Conservation (phyloP, 2,329 filamentous ascomycete genomes). For the Ascomycota sp. region DNA sequence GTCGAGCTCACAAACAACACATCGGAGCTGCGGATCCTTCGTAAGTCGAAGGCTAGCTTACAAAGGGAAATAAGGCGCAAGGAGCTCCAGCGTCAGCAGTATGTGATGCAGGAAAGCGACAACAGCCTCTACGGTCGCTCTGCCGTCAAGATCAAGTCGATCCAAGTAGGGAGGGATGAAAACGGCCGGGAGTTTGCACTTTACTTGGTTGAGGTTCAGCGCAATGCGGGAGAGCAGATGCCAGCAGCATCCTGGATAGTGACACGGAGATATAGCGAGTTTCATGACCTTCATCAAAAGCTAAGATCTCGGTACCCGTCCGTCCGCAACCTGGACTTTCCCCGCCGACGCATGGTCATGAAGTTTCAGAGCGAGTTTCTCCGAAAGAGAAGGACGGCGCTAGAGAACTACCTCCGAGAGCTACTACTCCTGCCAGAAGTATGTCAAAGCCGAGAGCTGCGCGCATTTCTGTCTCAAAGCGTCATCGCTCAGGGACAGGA, state of each 20-base stretch:
- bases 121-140: conserved; percentile 91
- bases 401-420: conserved; percentile 71
- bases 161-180: conserved; percentile 78
- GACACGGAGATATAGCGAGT: conserved; percentile 87
- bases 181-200: conserved; percentile 86
- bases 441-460: conserved; percentile 78
- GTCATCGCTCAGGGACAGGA: conserved; percentile 47
- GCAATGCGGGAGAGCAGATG: conserved; percentile 87
- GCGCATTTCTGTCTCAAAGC: conserved; percentile 80
- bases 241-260: conserved; percentile 88
- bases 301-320: conserved; percentile 70
- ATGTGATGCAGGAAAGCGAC: conserved; percentile 92
- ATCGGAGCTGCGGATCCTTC: conserved; percentile 74
- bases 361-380: conserved; percentile 93
- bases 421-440: conserved; percentile 78
- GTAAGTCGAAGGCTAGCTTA: conserved; percentile 84
- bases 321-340: conserved; percentile 79
- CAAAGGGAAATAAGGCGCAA: conserved; percentile 84
- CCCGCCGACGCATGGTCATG: conserved; percentile 78
- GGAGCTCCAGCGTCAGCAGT: conserved; percentile 89
- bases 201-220: conserved; percentile 80
- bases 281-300: conserved; percentile 83
- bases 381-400: conserved; percentile 62
- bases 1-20: conserved; percentile 95
- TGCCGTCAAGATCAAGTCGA: conserved; percentile 72